phyloP scores from a whole-genome alignment of 2,329 filamentous ascomycete species.

The Xylaria multiplex region DNA sequence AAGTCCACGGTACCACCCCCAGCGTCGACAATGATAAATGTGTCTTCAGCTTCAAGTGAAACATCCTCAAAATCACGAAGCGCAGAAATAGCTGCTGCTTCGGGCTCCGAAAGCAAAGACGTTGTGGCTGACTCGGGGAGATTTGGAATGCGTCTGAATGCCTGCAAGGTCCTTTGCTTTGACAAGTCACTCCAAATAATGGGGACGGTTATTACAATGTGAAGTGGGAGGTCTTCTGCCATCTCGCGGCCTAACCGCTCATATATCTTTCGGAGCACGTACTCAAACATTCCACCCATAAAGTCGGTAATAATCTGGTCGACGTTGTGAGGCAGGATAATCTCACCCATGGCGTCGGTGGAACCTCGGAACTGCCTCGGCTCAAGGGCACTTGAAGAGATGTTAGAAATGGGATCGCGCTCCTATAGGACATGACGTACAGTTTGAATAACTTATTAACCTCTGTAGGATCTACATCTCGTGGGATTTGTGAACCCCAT shows the following conservation, averaged over 20 bases:
- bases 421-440: conserved; percentile 11
- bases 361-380: conserved; percentile 17
- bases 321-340: conserved; percentile 48
- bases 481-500: conserved; percentile 62
- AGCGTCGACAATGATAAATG: conserved; percentile 64
- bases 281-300: conserved; percentile 58
- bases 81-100: conserved; percentile 46
- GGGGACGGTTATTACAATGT: conserved; percentile 67
- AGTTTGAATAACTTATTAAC: conserved; percentile 31
- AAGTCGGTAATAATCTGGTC: conserved; percentile 60
- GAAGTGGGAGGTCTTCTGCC: conserved; percentile 48
- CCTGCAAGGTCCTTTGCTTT: conserved; percentile 60
- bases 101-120: conserved; percentile 60
- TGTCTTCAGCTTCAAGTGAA: conserved; percentile 56
- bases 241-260: neutral
- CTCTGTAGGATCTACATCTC: conserved; percentile 44
- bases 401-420: neutral
- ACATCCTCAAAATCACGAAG: conserved; percentile 51
- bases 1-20: conserved; percentile 56
- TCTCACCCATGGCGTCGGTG: conserved; percentile 10
- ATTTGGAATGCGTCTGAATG: conserved; percentile 53
- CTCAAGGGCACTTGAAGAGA: conserved; percentile 29
- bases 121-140: conserved; percentile 51
- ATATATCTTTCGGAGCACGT: conserved; percentile 51
- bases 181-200: conserved; percentile 68